Evolutionary conservation across 108 stramenopile species (phyloP), one percentile per base, ranked within the genome.

Genomic region (Nannochloropsis oceanica): DNA sequence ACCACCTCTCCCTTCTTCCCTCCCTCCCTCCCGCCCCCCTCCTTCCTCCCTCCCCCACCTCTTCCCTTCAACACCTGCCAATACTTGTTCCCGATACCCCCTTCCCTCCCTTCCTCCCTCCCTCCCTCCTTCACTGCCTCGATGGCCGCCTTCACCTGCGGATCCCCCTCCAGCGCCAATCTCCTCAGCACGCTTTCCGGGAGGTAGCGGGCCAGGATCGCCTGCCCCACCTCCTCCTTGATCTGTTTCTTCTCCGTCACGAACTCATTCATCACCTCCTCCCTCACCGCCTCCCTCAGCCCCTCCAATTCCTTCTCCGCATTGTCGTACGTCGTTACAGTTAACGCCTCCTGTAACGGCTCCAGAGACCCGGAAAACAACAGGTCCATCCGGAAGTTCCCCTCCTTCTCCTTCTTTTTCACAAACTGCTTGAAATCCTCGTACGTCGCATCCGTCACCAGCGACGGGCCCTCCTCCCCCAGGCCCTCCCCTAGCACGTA

Each of bases 161-260:
- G 82, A 81, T 89, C 89, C 44, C 43, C 82, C 27, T 83, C 82
- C 25, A 89, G 85, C 25, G 81, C 46, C 13, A 44, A 27, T 43
- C 44, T 22, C 2, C 83, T 43, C 34, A 89, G 86, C 89, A 89
- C 84, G 85, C 85, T 89, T 42, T 89, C 89, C 42, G 89, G 89
- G 12, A 86, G 83, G 34, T 84, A 89, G 20, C 87, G 86, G 9
- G 89, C 85, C 13, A 89, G 79, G 79, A 89, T 89, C 50, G 88
- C 85, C n/a, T 85, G 80, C 85, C 85, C 88, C 8, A 89, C 81
- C 8, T 44, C 24, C 18, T 25, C 26, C 25, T 83, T 43, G 34
- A 88, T 88, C 84, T 82, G 84, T 46, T 81, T 81, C 84, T 79
- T 84, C 22, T 79, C 42, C 13, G 80, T 27, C 43, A 43, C 43